Evolutionary conservation across 1,284 basidiomycete genomes (phyloP).

Genomic region (Termitomyces sp.): DNA sequence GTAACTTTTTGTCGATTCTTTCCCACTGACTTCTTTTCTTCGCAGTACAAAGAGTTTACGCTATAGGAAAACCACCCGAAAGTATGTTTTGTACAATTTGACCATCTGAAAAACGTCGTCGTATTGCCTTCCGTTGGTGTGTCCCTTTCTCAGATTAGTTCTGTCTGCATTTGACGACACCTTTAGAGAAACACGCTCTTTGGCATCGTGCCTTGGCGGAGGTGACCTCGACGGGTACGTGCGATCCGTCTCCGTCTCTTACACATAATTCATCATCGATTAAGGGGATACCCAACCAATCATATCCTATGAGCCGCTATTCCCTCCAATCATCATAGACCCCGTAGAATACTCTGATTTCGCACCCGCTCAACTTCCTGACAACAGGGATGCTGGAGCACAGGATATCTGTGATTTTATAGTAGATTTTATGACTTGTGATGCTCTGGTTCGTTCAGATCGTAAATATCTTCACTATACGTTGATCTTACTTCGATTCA

Average conservation of each 20-base stretch:
- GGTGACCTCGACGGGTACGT: not conserved
- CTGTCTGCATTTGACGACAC: not conserved
- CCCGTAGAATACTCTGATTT: not conserved
- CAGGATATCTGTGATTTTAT: not conserved
- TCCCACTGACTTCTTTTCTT: not conserved
- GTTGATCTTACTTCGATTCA: not conserved
- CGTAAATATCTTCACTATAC: not conserved
- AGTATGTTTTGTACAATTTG: not conserved
- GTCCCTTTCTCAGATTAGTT: not conserved
- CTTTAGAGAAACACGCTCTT: not conserved
- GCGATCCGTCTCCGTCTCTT: not conserved
- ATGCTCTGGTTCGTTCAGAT: not conserved
- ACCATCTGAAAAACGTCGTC: not conserved
- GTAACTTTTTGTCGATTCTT: not conserved
- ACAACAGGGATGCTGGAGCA: not conserved
- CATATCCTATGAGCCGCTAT: not conserved
- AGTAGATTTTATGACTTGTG: not conserved
- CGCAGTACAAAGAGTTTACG: not conserved
- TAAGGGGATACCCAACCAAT: not conserved
- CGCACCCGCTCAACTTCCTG: not conserved
- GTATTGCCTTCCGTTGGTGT: not conserved
- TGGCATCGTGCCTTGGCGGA: not conserved
- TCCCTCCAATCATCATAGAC: not conserved
- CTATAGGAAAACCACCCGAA: not conserved
- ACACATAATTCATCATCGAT: not conserved